These are phyloP conservation scores for Ganoderma leucocontextum DNA, from an alignment of 1,284 basidiomycete genomes.

Conservation along the genomic window DNA sequence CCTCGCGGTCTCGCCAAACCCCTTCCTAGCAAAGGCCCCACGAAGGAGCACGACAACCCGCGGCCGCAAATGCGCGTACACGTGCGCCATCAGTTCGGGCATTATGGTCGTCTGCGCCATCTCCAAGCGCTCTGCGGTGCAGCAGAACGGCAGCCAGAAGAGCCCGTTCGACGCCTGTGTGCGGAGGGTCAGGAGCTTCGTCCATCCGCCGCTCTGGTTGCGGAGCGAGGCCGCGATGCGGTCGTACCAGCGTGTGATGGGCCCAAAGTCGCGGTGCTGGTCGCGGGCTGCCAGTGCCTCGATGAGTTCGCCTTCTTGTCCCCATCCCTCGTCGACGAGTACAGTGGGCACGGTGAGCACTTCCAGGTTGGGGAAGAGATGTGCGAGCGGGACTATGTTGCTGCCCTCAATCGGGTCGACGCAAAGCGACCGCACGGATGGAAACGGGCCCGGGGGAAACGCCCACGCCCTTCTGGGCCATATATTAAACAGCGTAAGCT, in stretches of 20 bases:
- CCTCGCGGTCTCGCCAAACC: not conserved
- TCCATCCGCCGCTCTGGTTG: not conserved
- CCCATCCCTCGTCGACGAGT: not conserved
- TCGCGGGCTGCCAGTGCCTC: not conserved
- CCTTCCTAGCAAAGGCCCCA: not conserved
- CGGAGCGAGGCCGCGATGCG: not conserved
- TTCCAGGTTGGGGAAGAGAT: not conserved
- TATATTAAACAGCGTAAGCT: not conserved
- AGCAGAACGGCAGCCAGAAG: not conserved
- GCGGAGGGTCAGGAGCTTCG: not conserved
- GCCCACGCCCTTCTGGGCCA: not conserved
- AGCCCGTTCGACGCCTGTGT: not conserved
- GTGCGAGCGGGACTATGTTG: not conserved
- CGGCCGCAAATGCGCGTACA: not conserved
- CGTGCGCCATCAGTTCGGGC: not conserved
- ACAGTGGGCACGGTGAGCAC: not conserved
- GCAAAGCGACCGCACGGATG: not conserved
- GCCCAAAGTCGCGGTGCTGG: not conserved
- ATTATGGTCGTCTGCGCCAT: not conserved
- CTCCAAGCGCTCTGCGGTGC: not conserved
- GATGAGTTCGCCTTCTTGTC: not conserved
- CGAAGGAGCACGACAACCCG: not conserved
- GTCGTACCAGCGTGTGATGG: not conserved
- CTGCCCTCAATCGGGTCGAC: not conserved
- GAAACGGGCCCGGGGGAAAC: not conserved